Evolutionary conservation across 176 grass and related monocot species (phyloP).

Genomic region (Thalia dealbata): DNA sequence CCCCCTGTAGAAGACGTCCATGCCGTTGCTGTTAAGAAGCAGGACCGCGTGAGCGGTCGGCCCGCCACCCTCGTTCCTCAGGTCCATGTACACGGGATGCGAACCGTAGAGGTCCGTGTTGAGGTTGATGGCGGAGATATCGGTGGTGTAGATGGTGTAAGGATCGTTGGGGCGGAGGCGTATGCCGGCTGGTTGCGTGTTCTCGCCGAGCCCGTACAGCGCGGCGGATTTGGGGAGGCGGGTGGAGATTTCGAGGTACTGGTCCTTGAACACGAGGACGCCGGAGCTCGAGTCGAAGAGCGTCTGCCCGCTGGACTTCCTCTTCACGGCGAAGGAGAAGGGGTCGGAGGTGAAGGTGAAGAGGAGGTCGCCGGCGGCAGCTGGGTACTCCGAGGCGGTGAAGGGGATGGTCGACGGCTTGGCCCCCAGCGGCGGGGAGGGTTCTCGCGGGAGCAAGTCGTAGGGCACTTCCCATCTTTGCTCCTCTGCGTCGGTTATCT

Average conservation of each 20-base stretch:
- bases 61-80: constrained; percentile 37
- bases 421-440: constrained; percentile 23
- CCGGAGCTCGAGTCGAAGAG: constrained; percentile 66
- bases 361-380: constrained; percentile 45
- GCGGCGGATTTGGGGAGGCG: constrained; percentile 43
- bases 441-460: constrained; percentile 58
- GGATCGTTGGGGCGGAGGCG: constrained; percentile 66
- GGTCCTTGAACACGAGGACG: constrained; percentile 81
- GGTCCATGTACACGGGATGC: constrained; percentile 86
- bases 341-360: constrained; percentile 59
- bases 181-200: constrained; percentile 71
- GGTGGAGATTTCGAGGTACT: constrained; percentile 77
- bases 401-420: constrained; percentile 22
- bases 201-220: constrained; percentile 87
- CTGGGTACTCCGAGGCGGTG: constrained; percentile 38
- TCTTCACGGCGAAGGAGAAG: constrained; percentile 59
- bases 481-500: constrained; percentile 71
- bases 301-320: constrained; percentile 41
- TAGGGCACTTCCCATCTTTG: constrained; percentile 90
- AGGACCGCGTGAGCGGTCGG: constrained; percentile 70
- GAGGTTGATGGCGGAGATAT: constrained; percentile 75
- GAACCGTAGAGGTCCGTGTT: constrained; percentile 93
- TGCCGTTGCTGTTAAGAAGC: constrained; percentile 89
- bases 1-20: constrained; percentile 79
- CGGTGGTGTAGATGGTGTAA: constrained; percentile 79